phyloP scores from a whole-genome alignment of 2,329 filamentous ascomycete genomes.

The Trichoderma afroharzianum region DNA sequence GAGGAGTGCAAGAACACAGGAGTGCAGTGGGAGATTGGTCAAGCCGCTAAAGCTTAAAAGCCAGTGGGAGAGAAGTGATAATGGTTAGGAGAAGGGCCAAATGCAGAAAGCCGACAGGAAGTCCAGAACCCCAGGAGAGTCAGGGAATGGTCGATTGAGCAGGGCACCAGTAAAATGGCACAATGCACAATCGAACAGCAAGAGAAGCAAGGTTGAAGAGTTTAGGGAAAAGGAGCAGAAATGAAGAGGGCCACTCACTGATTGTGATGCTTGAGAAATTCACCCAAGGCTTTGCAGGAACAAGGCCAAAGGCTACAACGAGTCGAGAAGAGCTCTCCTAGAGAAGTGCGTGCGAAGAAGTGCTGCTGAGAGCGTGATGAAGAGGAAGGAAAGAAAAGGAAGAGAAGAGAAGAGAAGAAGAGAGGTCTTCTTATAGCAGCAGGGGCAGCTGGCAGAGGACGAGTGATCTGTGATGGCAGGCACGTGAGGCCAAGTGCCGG shows the following conservation, averaged over 20 bases:
- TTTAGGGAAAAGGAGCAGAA: not conserved
- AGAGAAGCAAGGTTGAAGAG: not conserved
- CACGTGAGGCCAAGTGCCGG: conserved; percentile 11
- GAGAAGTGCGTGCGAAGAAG: not conserved
- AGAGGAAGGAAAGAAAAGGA: conserved; percentile 3
- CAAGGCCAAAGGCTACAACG: not conserved
- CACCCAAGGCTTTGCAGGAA: not conserved
- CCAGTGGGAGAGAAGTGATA: not conserved
- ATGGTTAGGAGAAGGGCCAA: not conserved
- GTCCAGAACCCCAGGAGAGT: not conserved
- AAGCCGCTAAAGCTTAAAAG: not conserved
- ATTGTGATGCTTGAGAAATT: not conserved
- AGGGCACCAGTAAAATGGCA: too few relatives aligned
- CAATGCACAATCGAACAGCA: not conserved
- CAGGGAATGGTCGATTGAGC: not conserved
- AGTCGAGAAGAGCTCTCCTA: not conserved
- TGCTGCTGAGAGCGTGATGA: not conserved
- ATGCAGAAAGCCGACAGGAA: not conserved
- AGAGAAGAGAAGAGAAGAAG: conserved; percentile 2
- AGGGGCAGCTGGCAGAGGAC: not conserved
- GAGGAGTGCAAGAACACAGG: not conserved
- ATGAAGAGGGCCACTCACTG: not conserved
- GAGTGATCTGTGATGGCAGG: conserved; percentile 3
- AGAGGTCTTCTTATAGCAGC: conserved; percentile 7
- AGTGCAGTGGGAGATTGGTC: not conserved